phyloP scores from a whole-genome alignment of 2,329 filamentous ascomycete species.

The Aspergillus persii region DNA sequence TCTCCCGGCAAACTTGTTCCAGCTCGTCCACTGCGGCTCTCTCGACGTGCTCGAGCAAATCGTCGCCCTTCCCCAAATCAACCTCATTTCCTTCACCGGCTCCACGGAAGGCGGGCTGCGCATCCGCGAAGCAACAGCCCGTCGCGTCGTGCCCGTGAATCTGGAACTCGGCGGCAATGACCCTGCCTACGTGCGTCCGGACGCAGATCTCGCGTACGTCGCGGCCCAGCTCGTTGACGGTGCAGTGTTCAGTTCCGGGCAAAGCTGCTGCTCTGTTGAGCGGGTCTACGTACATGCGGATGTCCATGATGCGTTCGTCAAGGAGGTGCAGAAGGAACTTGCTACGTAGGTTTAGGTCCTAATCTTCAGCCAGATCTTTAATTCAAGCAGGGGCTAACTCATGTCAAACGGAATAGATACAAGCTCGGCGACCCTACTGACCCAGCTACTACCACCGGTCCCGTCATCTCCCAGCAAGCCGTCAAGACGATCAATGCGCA shows the following conservation, averaged over 20 bases:
- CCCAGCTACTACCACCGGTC: slow-evolving; percentile 73
- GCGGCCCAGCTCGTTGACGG: slow-evolving; percentile 91
- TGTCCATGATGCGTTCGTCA: slow-evolving; percentile 79
- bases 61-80: slow-evolving; percentile 69
- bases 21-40: slow-evolving; percentile 83
- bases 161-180: slow-evolving; percentile 92
- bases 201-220: slow-evolving; percentile 82
- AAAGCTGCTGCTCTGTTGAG: slow-evolving; percentile 90
- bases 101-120: slow-evolving; percentile 81
- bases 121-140: slow-evolving; percentile 76
- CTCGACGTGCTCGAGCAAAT: slow-evolving; percentile 72
- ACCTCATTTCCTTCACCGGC: slow-evolving; percentile 84
- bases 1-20: slow-evolving; percentile 74
- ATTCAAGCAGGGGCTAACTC: background rate
- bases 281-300: slow-evolving; percentile 81
- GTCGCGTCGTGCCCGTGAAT: slow-evolving; percentile 77
- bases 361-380: too few relatives aligned
- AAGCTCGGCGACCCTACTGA: slow-evolving; percentile 69
- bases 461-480: slow-evolving; percentile 76
- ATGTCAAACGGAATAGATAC: slow-evolving; percentile 18
- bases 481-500: slow-evolving; percentile 73
- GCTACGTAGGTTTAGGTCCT: slow-evolving; percentile 45
- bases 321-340: slow-evolving; percentile 73
- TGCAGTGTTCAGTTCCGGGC: slow-evolving; percentile 88
- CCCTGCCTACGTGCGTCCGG: slow-evolving; percentile 77